phyloP scores from a whole-genome alignment of 2,329 filamentous ascomycete genomes.

The Aspergillus unguis region DNA sequence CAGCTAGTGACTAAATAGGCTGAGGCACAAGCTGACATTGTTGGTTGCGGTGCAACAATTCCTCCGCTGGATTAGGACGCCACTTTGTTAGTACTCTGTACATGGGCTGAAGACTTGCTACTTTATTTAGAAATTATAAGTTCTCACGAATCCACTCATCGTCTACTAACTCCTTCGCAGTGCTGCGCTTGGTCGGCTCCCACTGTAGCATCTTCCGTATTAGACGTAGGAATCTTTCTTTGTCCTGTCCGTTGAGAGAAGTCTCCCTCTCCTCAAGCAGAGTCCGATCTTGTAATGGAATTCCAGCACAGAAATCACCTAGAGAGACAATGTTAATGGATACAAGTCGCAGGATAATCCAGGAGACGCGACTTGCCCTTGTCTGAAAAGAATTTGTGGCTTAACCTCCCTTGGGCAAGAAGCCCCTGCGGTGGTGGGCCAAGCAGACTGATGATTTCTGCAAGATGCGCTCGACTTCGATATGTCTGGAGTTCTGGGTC shows the following conservation, averaged over 20 bases:
- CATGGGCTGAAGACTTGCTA: too few species aligned
- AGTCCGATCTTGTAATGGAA: too few species aligned
- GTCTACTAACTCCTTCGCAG: neutral
- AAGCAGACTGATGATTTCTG: conserved; percentile 49
- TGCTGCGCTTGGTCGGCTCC: neutral
- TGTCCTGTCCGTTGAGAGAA: neutral
- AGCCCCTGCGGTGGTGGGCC: conserved; percentile 40
- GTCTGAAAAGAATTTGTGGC: conserved; percentile 40
- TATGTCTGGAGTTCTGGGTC: conserved; percentile 42
- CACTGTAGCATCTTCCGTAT: neutral
- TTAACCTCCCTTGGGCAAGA: conserved; percentile 30
- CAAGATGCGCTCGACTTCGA: conserved; percentile 46
- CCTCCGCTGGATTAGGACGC: too few species aligned
- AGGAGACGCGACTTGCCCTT: conserved; percentile 40
- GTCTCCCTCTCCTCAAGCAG: neutral
- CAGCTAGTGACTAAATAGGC: too few species aligned
- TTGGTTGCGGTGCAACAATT: too few species aligned
- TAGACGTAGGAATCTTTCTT: neutral
- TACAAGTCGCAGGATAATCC: too few species aligned
- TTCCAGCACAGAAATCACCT: too few species aligned
- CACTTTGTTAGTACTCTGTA: neutral
- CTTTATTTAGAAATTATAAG: too few species aligned
- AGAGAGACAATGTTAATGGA: too few species aligned
- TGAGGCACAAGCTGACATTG: too few species aligned
- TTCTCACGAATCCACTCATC: neutral